Base-by-base conservation (phyloP, 2,329 filamentous ascomycete genomes). In the Penicillium glabrum region DNA sequence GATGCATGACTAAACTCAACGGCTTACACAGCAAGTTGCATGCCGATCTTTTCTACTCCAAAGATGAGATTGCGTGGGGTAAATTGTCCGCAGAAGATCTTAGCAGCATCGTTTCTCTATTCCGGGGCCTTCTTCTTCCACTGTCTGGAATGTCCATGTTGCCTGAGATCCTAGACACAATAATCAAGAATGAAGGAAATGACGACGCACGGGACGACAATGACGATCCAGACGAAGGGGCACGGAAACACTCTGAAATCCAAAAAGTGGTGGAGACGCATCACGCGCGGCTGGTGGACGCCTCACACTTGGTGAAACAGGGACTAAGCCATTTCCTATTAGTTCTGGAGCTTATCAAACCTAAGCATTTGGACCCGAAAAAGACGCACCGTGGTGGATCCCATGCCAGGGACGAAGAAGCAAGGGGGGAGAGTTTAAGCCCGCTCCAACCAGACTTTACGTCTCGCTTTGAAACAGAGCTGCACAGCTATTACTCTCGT, bases 51-150 rank as follows among this genome's bases (percentile, higher is more conserved):
- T 78, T 82, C 2, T 91, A 90, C 67, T 89, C 87, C 0, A 90
- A 90, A 71, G 80, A 88, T 51, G 89, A 92, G 62, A 74, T 88
- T n/a, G 88, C 87, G 0, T 86, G 83, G 75, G 89, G 88, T 2
- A 89, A 87, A 61, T 72, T 91, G 5, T 81, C 82, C n/a, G 82
- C 86, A 0, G 81, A 86, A 41, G 87, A 91, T 60, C 70, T 91
- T 9, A 80, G 84, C 56, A 74, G 82, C 24, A 79, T 89, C 3
- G 83, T 82, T 58, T 79, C 77, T 45, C 73, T 84, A 1, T 70
- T 91, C n/a, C 81, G 86, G n/a, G 74, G 75, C 13, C 80, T 90
- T 44, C 75, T 88, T 57, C 78, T 90, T 14, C 88, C 89, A 0
- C 71, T 89, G 13, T 75, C 85, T 16, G 88, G 89, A 1, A 83